phyloP scores from a whole-genome alignment of 139 green algal species.

The Desmodesmus armatus region DNA sequence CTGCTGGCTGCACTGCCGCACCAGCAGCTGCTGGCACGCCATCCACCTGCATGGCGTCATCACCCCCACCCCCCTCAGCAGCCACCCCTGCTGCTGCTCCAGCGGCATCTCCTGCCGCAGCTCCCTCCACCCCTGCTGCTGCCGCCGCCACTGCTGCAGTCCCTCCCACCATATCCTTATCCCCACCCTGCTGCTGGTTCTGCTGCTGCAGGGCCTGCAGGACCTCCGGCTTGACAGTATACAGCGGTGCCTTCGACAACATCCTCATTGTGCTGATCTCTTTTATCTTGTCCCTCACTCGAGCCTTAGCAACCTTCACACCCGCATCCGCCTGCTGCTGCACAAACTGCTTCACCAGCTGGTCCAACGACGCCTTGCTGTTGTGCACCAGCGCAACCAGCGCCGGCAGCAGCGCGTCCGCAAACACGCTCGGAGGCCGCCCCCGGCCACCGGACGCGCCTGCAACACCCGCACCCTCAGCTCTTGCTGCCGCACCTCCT shows the following conservation, averaged over 20 bases:
- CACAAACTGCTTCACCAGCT: constrained; percentile 61
- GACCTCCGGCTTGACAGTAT: constrained; percentile 25
- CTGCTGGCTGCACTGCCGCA: neutral
- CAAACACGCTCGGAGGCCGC: constrained; percentile 3
- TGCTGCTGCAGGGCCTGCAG: neutral
- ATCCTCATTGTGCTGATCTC: constrained; percentile 41
- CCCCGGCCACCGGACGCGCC: constrained; percentile 3
- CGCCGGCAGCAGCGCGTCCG: constrained; percentile 49
- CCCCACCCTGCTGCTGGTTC: neutral
- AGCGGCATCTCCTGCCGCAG: neutral
- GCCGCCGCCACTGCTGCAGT: neutral
- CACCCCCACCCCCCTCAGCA: neutral
- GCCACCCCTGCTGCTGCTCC: neutral
- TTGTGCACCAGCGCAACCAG: constrained; percentile 57
- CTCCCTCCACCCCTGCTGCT: neutral
- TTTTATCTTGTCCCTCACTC: constrained; percentile 60
- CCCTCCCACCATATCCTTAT: neutral
- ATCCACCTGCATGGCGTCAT: neutral
- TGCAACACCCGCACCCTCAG: neutral
- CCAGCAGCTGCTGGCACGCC: neutral
- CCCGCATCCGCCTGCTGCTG: constrained; percentile 27
- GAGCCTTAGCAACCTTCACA: constrained; percentile 61
- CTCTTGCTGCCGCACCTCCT: neutral
- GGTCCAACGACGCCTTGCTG: constrained; percentile 39
- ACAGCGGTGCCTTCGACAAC: neutral